Percentiles rank a stretch among this genome's conserved stretches.
phyloP scores from a whole-genome alignment of 1,139 yeast genomes.

The Sugiyamaella xylanicola region DNA sequence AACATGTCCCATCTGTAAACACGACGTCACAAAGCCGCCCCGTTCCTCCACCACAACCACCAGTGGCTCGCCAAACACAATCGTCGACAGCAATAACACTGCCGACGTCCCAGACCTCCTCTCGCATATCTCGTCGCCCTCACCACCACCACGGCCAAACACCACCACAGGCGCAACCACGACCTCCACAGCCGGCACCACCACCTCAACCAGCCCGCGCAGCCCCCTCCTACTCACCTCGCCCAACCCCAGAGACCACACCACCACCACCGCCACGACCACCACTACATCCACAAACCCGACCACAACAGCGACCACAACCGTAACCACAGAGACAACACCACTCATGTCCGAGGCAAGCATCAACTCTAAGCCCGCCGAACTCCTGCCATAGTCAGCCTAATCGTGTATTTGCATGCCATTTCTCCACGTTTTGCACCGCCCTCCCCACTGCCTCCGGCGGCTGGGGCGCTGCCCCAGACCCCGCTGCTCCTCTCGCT shows the following conservation, averaged over 20 bases:
- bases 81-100: not conserved
- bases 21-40: slow-evolving; percentile 24
- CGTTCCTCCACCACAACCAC: not conserved
- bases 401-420: not conserved
- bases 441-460: too few relatives aligned
- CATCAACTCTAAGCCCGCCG: not conserved
- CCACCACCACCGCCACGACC: not conserved
- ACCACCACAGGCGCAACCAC: not conserved
- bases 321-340: slow-evolving; percentile 15
- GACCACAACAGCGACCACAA: too few relatives aligned
- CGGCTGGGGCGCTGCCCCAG: not conserved
- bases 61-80: not conserved
- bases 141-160: not conserved
- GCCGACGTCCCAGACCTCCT: not conserved
- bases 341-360: slow-evolving; percentile 13
- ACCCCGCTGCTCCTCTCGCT: not conserved
- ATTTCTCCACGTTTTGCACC: too few relatives aligned
- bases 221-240: too few relatives aligned
- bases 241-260: too few relatives aligned
- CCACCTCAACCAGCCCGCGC: too few relatives aligned
- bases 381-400: not conserved
- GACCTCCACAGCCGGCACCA: too few relatives aligned
- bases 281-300: too few relatives aligned
- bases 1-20: slow-evolving; percentile 45
- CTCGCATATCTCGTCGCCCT: not conserved